Evolutionary conservation across 2,329 filamentous ascomycete species (phyloP), one percentile per base, ranked within the genome.

Genomic region (Drechslerella dactyloides): DNA sequence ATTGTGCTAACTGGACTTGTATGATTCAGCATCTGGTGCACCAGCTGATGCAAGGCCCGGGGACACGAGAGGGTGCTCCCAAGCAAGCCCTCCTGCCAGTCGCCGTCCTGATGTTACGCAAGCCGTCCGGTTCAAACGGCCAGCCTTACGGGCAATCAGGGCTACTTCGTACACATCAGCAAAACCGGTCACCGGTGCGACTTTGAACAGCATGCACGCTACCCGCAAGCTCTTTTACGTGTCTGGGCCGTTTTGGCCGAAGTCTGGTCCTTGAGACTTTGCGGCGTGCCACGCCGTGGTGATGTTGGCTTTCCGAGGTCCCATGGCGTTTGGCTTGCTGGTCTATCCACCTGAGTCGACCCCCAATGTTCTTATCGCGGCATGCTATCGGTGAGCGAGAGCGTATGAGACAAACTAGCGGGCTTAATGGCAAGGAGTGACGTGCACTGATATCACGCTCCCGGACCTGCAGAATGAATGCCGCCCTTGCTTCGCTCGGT

Each of bases 71-170:
- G 27, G 27, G n/a, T n/a, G n/a, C n/a, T n/a, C n/a, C n/a, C n/a
- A n/a, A n/a, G 27, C 27, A 48, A 19, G 17, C 3, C n/a, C 17
- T 48, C 44, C 44, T 17, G 8, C n/a, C n/a, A 15, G 4, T 4
- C n/a, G 37, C 15, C 37, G 11, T 19, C 19, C 19, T 11, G 1
- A 23, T 15, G 44, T 48, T 48, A 48, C 44, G 44, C 44, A 48
- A 48, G 44, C 44, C 15, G 19, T 8, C 6, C 44, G 21, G 19
- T 21, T 48, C 21, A 42, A 48, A 48, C n/a, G 44, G 17, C 44
- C 19, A 19, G 44, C 44, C 19, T 23, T 48, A 48, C 44, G n/a
- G 19, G 44, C 44, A 48, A 48, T 48, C 44, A 48, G 17, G 2
- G 6, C 11, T 48, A 11, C 44, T 6, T 8, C 19, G 19, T 10